Evolutionary conservation across 805 yeast species (phyloP).

Genomic region (Wickerhamiella allomyrinae): DNA sequence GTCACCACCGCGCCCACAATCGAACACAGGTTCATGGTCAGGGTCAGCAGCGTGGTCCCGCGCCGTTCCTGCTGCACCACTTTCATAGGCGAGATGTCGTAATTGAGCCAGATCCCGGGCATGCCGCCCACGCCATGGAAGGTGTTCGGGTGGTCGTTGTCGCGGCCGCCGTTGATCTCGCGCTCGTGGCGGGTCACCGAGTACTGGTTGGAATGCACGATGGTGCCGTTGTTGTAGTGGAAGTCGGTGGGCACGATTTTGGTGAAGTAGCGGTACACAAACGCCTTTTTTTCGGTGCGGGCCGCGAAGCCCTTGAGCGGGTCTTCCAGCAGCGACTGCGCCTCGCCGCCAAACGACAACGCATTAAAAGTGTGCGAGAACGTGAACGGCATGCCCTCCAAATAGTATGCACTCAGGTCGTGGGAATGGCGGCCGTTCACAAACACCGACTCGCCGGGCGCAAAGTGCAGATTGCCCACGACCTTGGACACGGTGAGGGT

Average conservation of each 20-base stretch:
- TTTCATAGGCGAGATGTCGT: conserved; percentile 87
- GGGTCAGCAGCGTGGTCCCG: conserved; percentile 16
- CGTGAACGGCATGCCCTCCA: conserved; percentile 43
- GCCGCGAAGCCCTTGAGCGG: conserved; percentile 41
- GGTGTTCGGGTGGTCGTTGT: conserved; percentile 82
- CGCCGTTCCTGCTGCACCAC: conserved; percentile 68
- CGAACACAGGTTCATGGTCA: conserved; percentile 44
- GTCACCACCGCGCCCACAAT: conserved; percentile 89
- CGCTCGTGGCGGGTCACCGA: conserved; percentile 80
- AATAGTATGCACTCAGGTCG: conserved; percentile 60
- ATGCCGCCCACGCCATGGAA: conserved; percentile 60
- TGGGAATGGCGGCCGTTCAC: conserved; percentile 51
- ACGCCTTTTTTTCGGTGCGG: conserved; percentile 36
- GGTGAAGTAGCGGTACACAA: conserved; percentile 60
- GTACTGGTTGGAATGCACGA: conserved; percentile 74
- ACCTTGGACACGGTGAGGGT: conserved; percentile 67
- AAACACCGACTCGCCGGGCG: conserved; percentile 75
- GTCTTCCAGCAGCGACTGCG: conserved; percentile 35
- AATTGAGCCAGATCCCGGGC: conserved; percentile 77
- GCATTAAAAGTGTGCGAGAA: conserved; percentile 70
- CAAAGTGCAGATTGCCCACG: conserved; percentile 85
- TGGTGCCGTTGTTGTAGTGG: conserved; percentile 44
- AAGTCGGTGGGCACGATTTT: conserved; percentile 85
- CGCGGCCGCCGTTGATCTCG: conserved; percentile 74
- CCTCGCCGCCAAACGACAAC: conserved; percentile 61